Base-by-base conservation (phyloP, 2,329 filamentous ascomycete species). In the Thyridium curvatum region DNA sequence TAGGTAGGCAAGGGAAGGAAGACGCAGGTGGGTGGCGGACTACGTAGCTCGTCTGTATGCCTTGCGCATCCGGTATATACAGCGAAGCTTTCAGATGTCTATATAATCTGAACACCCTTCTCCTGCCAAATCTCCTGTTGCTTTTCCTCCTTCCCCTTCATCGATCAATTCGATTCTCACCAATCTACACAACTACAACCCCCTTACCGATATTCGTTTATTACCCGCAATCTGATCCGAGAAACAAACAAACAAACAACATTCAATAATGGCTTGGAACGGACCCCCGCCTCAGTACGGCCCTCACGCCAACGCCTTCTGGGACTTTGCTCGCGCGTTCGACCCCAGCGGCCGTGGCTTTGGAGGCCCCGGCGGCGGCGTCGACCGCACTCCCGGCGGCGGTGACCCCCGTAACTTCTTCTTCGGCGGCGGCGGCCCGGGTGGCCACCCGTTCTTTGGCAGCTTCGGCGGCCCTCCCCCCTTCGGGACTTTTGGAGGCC, bases 281-380 rank as follows among this genome's bases (percentile, higher is more conserved):
- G 26, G 16, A 21, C 17, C 26, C 10, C 15, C 26, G 8, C 26
- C 32, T 34, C 32, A 12, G 6, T 29, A 39, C 8, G 18, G 29
- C 18, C 26, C 21, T 14, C 18, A 35, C 17, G 14, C 34, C 14
- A 31, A 21, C n/a, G 29, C 36, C 42, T 53, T 55, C 18, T 54
- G 52, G 52, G 54, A 66, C 39, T 66, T 63, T 40, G 35, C 64
- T 46, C 56, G 57, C 42, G 52, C 54, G 16, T 45, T 61, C 26
- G 55, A 60, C 42, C 55, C 58, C 16, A 52, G 49, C 32, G 21
- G 21, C 21, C 21, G 21, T 26, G 30, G 6, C 36, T 9, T 18
- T n/a, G 49, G 51, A 30, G 40, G 41, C 32, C 47, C 55, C 29
- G 61, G 64, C 32, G 52, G 53, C 14, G 62, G 65, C 34, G 58